These are phyloP conservation scores for Termitomyces sp. DNA, from an alignment of 768 basidiomycete genomes.

Conservation along the genomic window DNA sequence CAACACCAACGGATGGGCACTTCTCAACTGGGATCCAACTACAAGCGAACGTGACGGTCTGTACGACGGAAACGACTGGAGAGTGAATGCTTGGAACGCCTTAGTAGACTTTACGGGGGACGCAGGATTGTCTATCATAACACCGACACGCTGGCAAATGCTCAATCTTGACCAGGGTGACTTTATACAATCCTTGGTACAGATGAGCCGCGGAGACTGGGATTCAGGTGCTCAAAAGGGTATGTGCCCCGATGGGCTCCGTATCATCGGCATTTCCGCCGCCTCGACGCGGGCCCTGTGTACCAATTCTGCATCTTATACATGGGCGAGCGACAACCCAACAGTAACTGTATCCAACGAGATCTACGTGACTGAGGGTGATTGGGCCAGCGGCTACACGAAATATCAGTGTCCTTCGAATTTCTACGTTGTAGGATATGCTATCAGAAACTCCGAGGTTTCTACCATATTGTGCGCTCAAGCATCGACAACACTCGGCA, in stretches of 20 bases:
- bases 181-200: slow-evolving; percentile 9
- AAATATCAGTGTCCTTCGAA: slow-evolving; percentile 13
- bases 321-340: slow-evolving; percentile 10
- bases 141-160: slow-evolving; percentile 11
- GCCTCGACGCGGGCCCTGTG: slow-evolving; percentile 11
- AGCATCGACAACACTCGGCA: slow-evolving; percentile 4
- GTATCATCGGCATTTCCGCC: slow-evolving; percentile 12
- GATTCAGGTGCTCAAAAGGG: slow-evolving; percentile 13
- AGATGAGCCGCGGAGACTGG: slow-evolving; percentile 10
- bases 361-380: slow-evolving; percentile 8
- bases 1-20: slow-evolving; percentile 14
- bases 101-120: slow-evolving; percentile 3
- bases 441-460: slow-evolving; percentile 9
- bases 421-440: slow-evolving; percentile 11
- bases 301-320: slow-evolving; percentile 6
- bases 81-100: slow-evolving; percentile 6
- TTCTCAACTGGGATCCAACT: slow-evolving; percentile 12
- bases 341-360: slow-evolving; percentile 8
- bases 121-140: not conserved
- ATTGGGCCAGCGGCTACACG: slow-evolving; percentile 13
- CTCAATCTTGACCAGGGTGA: slow-evolving; percentile 13
- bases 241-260: slow-evolving; percentile 14
- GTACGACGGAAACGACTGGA: slow-evolving; percentile 14
- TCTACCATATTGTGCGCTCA: slow-evolving; percentile 12
- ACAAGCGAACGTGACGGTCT: slow-evolving; percentile 7